Evolutionary conservation across 2,329 filamentous ascomycete genomes (phyloP).

Genomic region (Elsinoe ampelina): DNA sequence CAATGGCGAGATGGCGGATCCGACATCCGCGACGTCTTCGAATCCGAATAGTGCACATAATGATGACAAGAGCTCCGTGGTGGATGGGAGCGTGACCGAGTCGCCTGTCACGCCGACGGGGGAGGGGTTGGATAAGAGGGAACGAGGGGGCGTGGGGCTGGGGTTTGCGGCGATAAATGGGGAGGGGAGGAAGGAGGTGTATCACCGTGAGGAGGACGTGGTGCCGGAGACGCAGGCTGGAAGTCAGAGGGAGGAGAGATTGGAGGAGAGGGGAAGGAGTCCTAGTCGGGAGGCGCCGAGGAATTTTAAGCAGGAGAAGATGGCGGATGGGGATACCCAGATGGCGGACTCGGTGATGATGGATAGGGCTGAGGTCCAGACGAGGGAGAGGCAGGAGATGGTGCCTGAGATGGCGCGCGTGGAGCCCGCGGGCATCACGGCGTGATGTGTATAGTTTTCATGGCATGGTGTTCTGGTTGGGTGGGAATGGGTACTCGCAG

Average conservation of each 20-base stretch:
- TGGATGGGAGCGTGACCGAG: background rate
- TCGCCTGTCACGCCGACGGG: constrained; percentile 1
- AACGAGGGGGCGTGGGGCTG: background rate
- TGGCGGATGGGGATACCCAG: background rate
- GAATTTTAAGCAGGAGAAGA: background rate
- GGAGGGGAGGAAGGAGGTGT: background rate
- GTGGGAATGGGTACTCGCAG: background rate
- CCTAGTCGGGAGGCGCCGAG: background rate
- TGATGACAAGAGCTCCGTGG: constrained; percentile 5
- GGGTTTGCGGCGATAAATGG: constrained; percentile 2
- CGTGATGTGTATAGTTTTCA: background rate
- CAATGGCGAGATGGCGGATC: constrained; percentile 18
- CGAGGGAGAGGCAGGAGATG: constrained; percentile 7
- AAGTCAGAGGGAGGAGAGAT: background rate
- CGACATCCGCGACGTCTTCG: background rate
- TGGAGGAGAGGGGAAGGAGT: background rate
- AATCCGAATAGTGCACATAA: background rate
- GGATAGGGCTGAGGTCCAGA: constrained; percentile 1
- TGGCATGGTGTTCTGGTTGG: background rate
- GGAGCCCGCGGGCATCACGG: background rate
- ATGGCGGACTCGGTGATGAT: constrained; percentile 8
- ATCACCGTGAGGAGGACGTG: background rate
- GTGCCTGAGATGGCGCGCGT: background rate
- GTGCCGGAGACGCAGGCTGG: background rate
- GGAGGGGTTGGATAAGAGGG: background rate